phyloP scores from a whole-genome alignment of 2,329 filamentous ascomycete genomes.

The Stagonosporopsis vannaccii region DNA sequence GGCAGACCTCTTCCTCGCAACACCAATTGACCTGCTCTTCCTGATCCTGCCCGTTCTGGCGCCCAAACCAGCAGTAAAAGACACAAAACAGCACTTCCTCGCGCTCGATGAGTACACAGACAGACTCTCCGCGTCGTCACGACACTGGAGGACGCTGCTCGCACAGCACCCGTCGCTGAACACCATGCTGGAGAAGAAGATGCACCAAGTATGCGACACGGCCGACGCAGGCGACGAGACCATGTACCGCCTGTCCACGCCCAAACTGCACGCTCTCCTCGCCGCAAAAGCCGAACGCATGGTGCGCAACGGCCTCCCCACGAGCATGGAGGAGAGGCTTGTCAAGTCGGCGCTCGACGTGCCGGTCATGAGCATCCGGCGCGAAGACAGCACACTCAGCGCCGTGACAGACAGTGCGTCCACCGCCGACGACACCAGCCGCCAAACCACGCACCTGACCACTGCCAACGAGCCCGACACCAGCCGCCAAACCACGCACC shows the following conservation, averaged over 20 bases:
- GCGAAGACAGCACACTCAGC: constrained; percentile 58
- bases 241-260: constrained; percentile 81
- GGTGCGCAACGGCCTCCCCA: constrained; percentile 70
- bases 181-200: constrained; percentile 66
- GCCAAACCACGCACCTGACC: constrained; percentile 29
- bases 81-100: constrained; percentile 70
- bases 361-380: constrained; percentile 74
- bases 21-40: constrained; percentile 84
- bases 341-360: constrained; percentile 77
- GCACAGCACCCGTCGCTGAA: constrained; percentile 47
- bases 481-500: constrained; percentile 26
- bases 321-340: constrained; percentile 85
- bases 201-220: constrained; percentile 77
- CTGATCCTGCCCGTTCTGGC: constrained; percentile 77
- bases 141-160: constrained; percentile 67
- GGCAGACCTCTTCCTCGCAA: constrained; percentile 82
- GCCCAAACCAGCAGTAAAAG: constrained; percentile 52
- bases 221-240: constrained; percentile 83
- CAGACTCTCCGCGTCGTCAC: constrained; percentile 61
- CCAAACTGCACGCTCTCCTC: constrained; percentile 72
- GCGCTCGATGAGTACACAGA: constrained; percentile 77
- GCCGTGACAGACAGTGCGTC: constrained; percentile 27
- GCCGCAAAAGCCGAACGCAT: constrained; percentile 76
- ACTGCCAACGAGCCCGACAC: constrained; percentile 34
- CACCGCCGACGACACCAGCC: constrained; percentile 14